Evolutionary conservation across 805 yeast species (phyloP), one percentile per base, ranked within the genome.

Genomic region (Sungouiella blattae): DNA sequence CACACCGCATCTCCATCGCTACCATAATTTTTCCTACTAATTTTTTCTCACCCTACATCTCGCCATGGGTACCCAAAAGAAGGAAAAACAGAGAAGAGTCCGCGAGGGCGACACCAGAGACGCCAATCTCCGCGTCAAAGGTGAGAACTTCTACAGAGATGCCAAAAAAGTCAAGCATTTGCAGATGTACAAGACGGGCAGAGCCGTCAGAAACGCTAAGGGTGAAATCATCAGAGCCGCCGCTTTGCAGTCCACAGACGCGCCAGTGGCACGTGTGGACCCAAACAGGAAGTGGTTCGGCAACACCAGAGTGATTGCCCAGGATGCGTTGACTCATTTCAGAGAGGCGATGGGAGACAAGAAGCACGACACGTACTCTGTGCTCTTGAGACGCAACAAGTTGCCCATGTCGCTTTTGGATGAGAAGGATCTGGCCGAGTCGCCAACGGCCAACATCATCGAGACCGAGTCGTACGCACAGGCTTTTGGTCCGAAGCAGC

Each of bases 241-340:
- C 13, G 80, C 78, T 18, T 73, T 91, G 39, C 98, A 91, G 60
- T 81, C 85, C 48, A 80, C 87, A 4, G 89, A 87, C 44, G 72
- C 85, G 18, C 98, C 98, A 11, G 78, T 71, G 45, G 98, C 98
- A 1, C 73, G 98, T 42, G 94, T 91, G 28, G 96, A 87, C 57
- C 98, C 98, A 5, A 91, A 91, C 61, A 78, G 96, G 60, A 78
- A 94, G 57, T 91, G 98, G 98, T 93, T 93, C 57, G 96, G 96
- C 32, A 93, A 88, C 64, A 87, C 98, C 11, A 78, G 98, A 56
- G 98, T 91, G 26, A 91, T 91, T 55, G 91, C 97, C 4, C 98
- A 91, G 60, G 96, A 93, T 70, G 96, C 98, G 2, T 69, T 91
- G 52, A 71, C 83, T 18, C 98, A 93, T 66, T 91, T 91, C 68